Percentiles rank a stretch among this genome's conserved stretches.
phyloP scores from a whole-genome alignment of 331 rosid species.

The Rosa hybrid region DNA sequence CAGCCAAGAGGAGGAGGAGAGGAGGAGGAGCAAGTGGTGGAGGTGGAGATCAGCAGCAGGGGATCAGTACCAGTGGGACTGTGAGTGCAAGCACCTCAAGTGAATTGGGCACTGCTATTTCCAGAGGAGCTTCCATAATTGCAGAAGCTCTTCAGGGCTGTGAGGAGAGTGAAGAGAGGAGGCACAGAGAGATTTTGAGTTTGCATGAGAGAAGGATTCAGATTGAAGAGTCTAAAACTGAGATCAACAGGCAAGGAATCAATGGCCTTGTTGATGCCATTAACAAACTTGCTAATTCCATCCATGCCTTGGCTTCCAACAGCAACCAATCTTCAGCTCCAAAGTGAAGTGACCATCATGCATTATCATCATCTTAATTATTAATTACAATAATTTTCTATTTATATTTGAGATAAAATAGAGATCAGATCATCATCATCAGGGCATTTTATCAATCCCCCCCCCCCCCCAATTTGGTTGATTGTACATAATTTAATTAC shows the following conservation, averaged over 20 bases:
- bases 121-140: slow-evolving; percentile 43
- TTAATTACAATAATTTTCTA: background rate
- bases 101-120: slow-evolving; percentile 44
- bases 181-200: slow-evolving; percentile 39
- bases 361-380: background rate
- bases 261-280: slow-evolving; percentile 48
- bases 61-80: slow-evolving; percentile 25
- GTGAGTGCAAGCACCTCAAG: slow-evolving; percentile 28
- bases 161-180: slow-evolving; percentile 45
- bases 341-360: slow-evolving; percentile 11
- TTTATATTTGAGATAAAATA: slow-evolving; percentile 12
- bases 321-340: slow-evolving; percentile 31
- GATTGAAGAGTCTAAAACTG: slow-evolving; percentile 42
- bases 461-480: slow-evolving; percentile 18
- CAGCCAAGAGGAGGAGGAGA: slow-evolving; percentile 47
- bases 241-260: slow-evolving; percentile 41
- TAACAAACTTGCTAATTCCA: slow-evolving; percentile 47
- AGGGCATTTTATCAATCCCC: slow-evolving; percentile 16
- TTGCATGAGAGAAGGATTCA: slow-evolving; percentile 42
- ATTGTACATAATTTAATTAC: slow-evolving; percentile 35
- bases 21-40: slow-evolving; percentile 14
- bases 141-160: slow-evolving; percentile 48
- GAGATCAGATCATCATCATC: slow-evolving; percentile 4
- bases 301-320: slow-evolving; percentile 48
- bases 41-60: slow-evolving; percentile 27